These are phyloP conservation scores for Candida albicans DNA, from an alignment of 1,139 yeast species.

Conservation along the genomic window DNA sequence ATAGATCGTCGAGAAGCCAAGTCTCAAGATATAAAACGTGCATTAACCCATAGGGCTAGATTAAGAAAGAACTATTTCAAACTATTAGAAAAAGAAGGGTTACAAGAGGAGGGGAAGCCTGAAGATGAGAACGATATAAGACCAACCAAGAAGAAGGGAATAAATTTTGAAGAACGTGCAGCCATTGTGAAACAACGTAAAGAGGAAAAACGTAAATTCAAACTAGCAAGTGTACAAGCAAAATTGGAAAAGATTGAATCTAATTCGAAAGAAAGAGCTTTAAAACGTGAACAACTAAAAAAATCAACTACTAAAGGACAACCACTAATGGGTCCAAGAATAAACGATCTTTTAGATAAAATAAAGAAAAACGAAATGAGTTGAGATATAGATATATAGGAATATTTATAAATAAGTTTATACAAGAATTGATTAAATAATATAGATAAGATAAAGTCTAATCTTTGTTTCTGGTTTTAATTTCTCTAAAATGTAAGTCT, in stretches of 20 bases:
- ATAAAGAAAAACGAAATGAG: constrained; percentile 50
- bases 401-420: background rate
- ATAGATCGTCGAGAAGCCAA: constrained; percentile 44
- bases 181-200: constrained; percentile 45
- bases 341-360: constrained; percentile 74
- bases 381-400: constrained; percentile 4
- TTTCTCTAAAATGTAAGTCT: constrained; percentile 9
- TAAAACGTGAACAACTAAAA: constrained; percentile 50
- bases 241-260: constrained; percentile 23
- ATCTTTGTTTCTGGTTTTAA: background rate
- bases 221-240: constrained; percentile 29
- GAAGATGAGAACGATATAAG: constrained; percentile 15
- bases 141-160: constrained; percentile 18
- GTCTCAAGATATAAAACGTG: constrained; percentile 65
- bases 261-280: constrained; percentile 32
- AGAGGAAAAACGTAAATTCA: constrained; percentile 34
- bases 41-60: constrained; percentile 80
- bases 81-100: constrained; percentile 70
- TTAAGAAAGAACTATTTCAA: constrained; percentile 81
- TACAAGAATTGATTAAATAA: constrained; percentile 2
- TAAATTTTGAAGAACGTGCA: constrained; percentile 49
- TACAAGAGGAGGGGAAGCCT: constrained; percentile 11
- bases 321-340: constrained; percentile 89
- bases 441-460: background rate
- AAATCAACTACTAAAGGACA: constrained; percentile 76